Percentiles rank a stretch among this genome's conserved stretches.
These are phyloP conservation scores for Mycosphaerella sp. DNA, from an alignment of 2,329 filamentous ascomycete genomes.

Conservation along the genomic window DNA sequence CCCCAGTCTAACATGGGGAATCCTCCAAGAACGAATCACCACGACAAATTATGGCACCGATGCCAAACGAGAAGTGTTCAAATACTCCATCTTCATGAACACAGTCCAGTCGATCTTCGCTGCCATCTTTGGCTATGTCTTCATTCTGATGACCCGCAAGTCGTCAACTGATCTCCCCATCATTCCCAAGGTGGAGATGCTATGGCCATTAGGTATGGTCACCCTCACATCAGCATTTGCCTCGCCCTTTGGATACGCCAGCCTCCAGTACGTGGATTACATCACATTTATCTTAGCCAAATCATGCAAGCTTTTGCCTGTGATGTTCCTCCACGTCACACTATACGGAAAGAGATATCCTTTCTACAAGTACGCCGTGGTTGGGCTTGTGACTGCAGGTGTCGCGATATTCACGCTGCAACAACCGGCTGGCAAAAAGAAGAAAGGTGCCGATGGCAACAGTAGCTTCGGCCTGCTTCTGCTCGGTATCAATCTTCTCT, in stretches of 20 bases:
- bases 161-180: slow-evolving; percentile 50
- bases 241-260: slow-evolving; percentile 92
- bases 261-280: slow-evolving; percentile 90
- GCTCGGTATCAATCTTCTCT: slow-evolving; percentile 80
- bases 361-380: slow-evolving; percentile 92
- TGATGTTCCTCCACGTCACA: slow-evolving; percentile 94
- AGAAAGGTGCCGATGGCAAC: slow-evolving; percentile 44
- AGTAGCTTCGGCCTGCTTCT: slow-evolving; percentile 74
- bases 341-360: slow-evolving; percentile 85
- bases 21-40: slow-evolving; percentile 94
- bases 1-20: slow-evolving; percentile 76
- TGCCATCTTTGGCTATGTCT: slow-evolving; percentile 71
- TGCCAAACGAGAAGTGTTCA: slow-evolving; percentile 65
- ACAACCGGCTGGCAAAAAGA: slow-evolving; percentile 42
- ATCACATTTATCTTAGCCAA: slow-evolving; percentile 97
- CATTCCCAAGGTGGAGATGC: slow-evolving; percentile 69
- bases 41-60: slow-evolving; percentile 74
- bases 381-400: slow-evolving; percentile 81
- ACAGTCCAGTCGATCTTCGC: slow-evolving; percentile 91
- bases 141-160: slow-evolving; percentile 58
- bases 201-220: slow-evolving; percentile 74
- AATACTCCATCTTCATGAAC: slow-evolving; percentile 90
- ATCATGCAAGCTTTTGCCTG: slow-evolving; percentile 96
- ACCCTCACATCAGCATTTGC: slow-evolving; percentile 82
- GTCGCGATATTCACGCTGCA: slow-evolving; percentile 95